Percentiles rank a stretch among this genome's conserved stretches.
Conservation (phyloP, 306 rosid species). For the Prunus mume region DNA sequence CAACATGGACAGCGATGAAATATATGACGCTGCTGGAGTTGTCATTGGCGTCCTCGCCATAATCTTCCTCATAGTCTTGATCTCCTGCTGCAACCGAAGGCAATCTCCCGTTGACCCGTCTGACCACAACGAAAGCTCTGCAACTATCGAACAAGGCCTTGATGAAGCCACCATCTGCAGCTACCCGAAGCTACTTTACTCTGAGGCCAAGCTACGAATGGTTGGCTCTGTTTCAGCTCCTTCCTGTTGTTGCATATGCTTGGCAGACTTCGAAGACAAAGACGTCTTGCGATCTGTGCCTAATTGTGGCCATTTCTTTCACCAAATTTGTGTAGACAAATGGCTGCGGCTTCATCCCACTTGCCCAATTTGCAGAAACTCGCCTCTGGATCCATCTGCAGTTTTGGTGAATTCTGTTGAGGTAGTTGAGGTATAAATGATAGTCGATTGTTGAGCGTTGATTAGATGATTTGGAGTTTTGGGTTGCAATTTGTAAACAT, state of each 20-base stretch:
- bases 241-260: constrained; percentile 10
- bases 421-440: not conserved
- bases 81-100: constrained; percentile 4
- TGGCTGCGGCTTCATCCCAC: constrained; percentile 22
- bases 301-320: constrained; percentile 18
- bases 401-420: not conserved
- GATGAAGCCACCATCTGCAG: constrained; percentile 11
- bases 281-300: constrained; percentile 16
- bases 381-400: not conserved
- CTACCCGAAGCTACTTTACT: constrained; percentile 13
- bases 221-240: not conserved
- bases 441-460: not conserved
- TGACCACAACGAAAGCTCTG: not conserved
- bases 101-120: constrained; percentile 1
- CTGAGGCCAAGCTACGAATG: constrained; percentile 10
- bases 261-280: constrained; percentile 11
- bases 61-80: not conserved
- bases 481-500: no score
- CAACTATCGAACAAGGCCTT: not conserved
- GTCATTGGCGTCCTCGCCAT: not conserved
- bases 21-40: constrained; percentile 9
- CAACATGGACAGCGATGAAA: not conserved
- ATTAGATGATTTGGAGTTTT: not conserved
- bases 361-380: constrained; percentile 18
- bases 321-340: constrained; percentile 16